Percentiles rank a stretch among this genome's conserved stretches.
phyloP scores from a whole-genome alignment of 208 protist species.

The Wallacemonas sp. region DNA sequence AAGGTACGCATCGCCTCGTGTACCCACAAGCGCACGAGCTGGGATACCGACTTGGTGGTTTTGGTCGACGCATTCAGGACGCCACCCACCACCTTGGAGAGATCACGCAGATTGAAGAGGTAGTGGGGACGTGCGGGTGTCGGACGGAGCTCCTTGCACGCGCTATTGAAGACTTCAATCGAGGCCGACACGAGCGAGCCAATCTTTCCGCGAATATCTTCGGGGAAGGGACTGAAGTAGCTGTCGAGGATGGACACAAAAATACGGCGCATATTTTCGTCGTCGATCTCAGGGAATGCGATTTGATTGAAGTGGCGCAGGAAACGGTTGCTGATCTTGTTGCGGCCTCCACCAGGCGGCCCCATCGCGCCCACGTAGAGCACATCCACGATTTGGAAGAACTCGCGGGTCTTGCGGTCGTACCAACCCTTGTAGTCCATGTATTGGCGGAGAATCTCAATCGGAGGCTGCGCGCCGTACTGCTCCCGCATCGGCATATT shows the following conservation, averaged over 20 bases:
- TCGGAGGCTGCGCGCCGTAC: slow-evolving; percentile 98
- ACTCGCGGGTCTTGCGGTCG: slow-evolving; percentile 94
- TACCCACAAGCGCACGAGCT: slow-evolving; percentile 92
- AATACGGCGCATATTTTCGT: slow-evolving; percentile 95
- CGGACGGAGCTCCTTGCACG: slow-evolving; percentile 94
- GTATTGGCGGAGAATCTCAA: slow-evolving; percentile 98
- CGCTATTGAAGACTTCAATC: slow-evolving; percentile 95
- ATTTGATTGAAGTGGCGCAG: slow-evolving; percentile 99
- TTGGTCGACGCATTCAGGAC: slow-evolving; percentile 85
- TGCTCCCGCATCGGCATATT: slow-evolving; percentile 98
- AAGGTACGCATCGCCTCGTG: slow-evolving; percentile 97
- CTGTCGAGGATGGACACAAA: slow-evolving; percentile 95
- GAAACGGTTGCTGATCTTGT: slow-evolving; percentile 96
- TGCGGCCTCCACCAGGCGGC: slow-evolving; percentile 96
- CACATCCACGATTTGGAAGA: slow-evolving; percentile 96
- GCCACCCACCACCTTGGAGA: slow-evolving; percentile 97
- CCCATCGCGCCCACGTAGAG: slow-evolving; percentile 96
- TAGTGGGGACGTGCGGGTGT: slow-evolving; percentile 98
- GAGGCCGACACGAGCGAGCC: slow-evolving; percentile 88
- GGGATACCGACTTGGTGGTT: slow-evolving; percentile 42
- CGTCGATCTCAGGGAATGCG: slow-evolving; percentile 94
- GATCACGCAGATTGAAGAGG: slow-evolving; percentile 98
- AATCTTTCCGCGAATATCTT: slow-evolving; percentile 79
- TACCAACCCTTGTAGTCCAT: slow-evolving; percentile 98
- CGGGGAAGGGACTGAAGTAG: slow-evolving; percentile 90